Evolutionary conservation across 2,329 filamentous ascomycete genomes (phyloP).

Genomic region (Magnaporthiopsis incrustans): DNA sequence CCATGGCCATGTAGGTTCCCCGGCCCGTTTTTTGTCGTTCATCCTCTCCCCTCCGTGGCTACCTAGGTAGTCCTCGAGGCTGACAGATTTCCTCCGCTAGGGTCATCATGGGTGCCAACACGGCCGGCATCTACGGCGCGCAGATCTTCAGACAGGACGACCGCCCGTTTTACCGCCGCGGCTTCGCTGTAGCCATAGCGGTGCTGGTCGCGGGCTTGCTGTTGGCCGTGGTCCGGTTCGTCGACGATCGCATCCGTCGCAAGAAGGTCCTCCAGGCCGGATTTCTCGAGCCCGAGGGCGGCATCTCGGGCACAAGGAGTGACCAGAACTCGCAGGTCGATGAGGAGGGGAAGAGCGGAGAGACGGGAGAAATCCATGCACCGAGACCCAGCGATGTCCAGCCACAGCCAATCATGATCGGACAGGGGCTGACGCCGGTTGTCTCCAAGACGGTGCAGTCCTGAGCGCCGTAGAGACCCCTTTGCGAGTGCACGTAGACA

Average conservation of each 20-base stretch:
- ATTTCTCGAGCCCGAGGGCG: neutral
- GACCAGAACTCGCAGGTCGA: conserved; percentile 9
- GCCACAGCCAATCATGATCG: neutral
- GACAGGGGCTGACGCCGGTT: neutral
- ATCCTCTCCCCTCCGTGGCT: neutral
- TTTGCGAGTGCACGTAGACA: too few relatives aligned
- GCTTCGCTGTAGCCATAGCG: conserved; percentile 37
- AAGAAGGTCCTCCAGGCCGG: conserved; percentile 8
- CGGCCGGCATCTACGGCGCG: conserved; percentile 51
- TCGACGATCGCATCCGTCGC: conserved; percentile 30
- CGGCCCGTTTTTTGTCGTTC: neutral
- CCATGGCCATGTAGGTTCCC: conserved; percentile 43
- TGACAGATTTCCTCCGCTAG: conserved; percentile 16
- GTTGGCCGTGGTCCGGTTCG: conserved; percentile 31
- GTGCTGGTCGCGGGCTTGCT: conserved; percentile 34
- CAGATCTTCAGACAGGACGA: conserved; percentile 51
- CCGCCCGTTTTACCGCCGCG: conserved; percentile 40
- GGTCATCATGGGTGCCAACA: conserved; percentile 55
- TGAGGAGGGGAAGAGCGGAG: conserved; percentile 3
- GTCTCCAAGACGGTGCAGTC: neutral
- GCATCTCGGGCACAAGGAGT: neutral
- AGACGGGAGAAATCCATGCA: neutral
- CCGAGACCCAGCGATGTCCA: conserved; percentile 1
- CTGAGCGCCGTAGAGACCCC: too few relatives aligned
- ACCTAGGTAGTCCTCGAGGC: neutral